Percentiles rank a stretch among this genome's conserved stretches.
Conservation (phyloP, 306 rosid species). For the Acacia confusa region DNA sequence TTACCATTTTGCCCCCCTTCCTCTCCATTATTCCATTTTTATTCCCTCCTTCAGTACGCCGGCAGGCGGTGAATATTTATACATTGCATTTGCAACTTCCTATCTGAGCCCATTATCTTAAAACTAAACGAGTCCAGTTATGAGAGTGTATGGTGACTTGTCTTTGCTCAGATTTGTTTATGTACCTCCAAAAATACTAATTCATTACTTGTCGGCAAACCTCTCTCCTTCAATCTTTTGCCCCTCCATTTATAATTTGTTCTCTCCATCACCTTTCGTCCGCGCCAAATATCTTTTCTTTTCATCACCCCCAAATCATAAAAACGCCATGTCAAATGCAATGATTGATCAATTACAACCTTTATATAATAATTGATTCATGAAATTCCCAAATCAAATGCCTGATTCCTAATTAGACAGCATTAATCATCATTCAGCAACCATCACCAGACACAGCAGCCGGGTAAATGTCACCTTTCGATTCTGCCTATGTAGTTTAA, state of each 20-base stretch:
- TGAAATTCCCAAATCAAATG: background rate
- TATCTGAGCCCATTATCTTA: background rate
- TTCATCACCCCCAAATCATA: slow-evolving; percentile 21
- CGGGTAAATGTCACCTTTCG: background rate
- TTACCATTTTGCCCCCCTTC: slow-evolving; percentile 47
- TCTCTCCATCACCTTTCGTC: slow-evolving; percentile 15
- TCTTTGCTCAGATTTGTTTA: background rate
- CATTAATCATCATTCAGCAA: background rate
- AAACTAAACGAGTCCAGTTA: background rate
- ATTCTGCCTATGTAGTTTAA: slow-evolving; percentile 22
- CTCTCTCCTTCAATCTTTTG: slow-evolving; percentile 10
- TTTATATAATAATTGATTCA: slow-evolving; percentile 5
- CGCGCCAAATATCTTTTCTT: slow-evolving; percentile 24
- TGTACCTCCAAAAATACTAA: slow-evolving; percentile 3
- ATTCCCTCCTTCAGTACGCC: too few species aligned
- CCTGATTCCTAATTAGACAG: background rate
- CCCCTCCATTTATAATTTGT: background rate
- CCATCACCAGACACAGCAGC: background rate
- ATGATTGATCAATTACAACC: slow-evolving; percentile 31
- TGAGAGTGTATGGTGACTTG: background rate
- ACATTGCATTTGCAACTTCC: background rate
- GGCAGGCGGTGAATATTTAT: background rate
- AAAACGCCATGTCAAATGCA: slow-evolving; percentile 15
- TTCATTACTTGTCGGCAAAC: slow-evolving; percentile 8
- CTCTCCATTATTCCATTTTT: background rate